phyloP scores from a whole-genome alignment of 768 basidiomycete species.

The Hericium coralloides region DNA sequence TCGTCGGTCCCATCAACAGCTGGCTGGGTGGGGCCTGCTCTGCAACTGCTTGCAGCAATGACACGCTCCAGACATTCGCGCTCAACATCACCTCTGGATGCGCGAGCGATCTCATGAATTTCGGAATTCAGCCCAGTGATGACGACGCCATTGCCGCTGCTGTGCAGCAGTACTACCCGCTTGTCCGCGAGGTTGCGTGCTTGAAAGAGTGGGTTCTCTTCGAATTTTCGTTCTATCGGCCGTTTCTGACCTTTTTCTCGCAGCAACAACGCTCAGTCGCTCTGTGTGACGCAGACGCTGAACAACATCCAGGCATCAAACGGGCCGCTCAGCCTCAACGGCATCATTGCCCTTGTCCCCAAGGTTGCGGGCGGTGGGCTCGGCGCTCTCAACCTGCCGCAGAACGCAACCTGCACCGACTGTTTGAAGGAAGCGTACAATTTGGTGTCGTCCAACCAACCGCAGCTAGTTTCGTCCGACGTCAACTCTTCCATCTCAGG shows the following conservation, averaged over 20 bases:
- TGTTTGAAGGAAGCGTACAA: conserved; percentile 26
- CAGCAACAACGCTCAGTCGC: conserved; percentile 29
- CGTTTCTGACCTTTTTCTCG: conserved; percentile 4
- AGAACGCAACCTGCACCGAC: conserved; percentile 22
- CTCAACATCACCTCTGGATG: conserved; percentile 47
- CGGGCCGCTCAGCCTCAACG: conserved; percentile 1
- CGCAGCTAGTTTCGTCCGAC: conserved; percentile 13
- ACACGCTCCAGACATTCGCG: conserved; percentile 46
- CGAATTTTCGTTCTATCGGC: not conserved
- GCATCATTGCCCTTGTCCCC: not conserved
- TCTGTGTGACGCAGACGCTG: conserved; percentile 54
- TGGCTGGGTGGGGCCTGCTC: conserved; percentile 57
- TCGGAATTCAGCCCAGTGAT: conserved; percentile 13
- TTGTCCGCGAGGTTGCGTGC: conserved; percentile 46
- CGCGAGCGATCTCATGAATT: conserved; percentile 26
- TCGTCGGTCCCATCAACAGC: conserved; percentile 41
- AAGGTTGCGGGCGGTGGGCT: conserved; percentile 7
- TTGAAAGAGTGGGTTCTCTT: conserved; percentile 50
- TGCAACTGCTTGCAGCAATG: conserved; percentile 45
- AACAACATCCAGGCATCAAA: conserved; percentile 36
- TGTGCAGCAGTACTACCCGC: conserved; percentile 50
- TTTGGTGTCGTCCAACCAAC: conserved; percentile 17
- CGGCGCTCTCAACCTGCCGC: conserved; percentile 11
- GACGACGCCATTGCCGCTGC: conserved; percentile 22
- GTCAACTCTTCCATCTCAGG: conserved; percentile 10